These are phyloP conservation scores for Anethum foeniculum DNA, from an alignment of 140 eudicot genomes.

Conservation along the genomic window DNA sequence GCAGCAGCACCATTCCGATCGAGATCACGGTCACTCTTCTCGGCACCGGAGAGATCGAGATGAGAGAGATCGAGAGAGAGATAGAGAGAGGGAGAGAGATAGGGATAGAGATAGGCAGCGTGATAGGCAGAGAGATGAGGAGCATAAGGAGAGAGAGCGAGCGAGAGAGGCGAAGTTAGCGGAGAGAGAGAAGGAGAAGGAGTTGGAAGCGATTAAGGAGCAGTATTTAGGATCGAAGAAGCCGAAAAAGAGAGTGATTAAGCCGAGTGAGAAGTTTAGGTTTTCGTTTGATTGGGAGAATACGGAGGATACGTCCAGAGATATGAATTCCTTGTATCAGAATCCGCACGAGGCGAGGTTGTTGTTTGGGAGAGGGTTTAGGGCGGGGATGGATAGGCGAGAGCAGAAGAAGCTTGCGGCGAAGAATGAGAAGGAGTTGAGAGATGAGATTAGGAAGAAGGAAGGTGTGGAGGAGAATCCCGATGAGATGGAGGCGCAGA, in stretches of 20 bases:
- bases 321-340: constrained; percentile 3
- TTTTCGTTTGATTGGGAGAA: constrained; percentile 11
- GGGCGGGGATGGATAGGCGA: constrained; percentile 1
- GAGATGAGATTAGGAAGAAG: no score
- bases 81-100: not conserved
- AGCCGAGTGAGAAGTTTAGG: constrained; percentile 9
- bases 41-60: not conserved
- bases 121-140: not conserved
- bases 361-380: constrained; percentile 2
- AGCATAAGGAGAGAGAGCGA: not conserved
- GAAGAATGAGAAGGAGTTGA: constrained; percentile 7
- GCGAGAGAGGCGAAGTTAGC: not conserved
- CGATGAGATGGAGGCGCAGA: not conserved
- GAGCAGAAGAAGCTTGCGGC: constrained; percentile 9
- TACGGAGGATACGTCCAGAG: constrained; percentile 5
- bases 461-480: constrained; percentile 3
- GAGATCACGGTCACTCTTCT: not conserved
- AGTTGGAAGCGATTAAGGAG: constrained; percentile 8
- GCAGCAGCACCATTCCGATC: not conserved
- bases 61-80: no score
- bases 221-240: constrained; percentile 4
- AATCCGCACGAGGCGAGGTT: constrained; percentile 3
- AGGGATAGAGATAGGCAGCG: not conserved
- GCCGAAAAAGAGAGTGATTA: not conserved
- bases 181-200: constrained; percentile 5